Conservation (phyloP, 2,329 filamentous ascomycete species). For the Paracoccidioides brasiliensis region DNA sequence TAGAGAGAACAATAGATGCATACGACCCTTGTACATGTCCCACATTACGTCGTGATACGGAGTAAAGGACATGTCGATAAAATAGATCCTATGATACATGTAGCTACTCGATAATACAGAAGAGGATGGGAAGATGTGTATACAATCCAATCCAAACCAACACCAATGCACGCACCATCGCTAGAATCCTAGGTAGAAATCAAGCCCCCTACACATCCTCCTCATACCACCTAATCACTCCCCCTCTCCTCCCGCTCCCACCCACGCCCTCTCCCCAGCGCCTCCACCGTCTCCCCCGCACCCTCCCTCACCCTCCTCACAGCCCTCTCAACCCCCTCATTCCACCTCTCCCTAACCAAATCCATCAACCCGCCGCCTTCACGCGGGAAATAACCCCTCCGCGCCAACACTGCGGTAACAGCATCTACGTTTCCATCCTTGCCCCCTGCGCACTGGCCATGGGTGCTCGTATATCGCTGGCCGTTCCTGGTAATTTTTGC, state of each 20-base stretch:
- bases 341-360: slow-evolving; percentile 64
- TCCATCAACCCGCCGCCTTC: slow-evolving; percentile 39
- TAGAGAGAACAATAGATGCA: no score
- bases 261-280: background rate
- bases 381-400: slow-evolving; percentile 9
- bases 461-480: no score
- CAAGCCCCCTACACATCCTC: no score
- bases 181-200: no score
- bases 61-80: no score
- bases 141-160: no score
- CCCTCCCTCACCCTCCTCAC: slow-evolving; percentile 44
- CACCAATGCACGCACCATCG: no score
- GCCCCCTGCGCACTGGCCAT: background rate
- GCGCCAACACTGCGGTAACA: slow-evolving; percentile 8
- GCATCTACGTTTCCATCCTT: background rate
- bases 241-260: background rate
- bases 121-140: no score
- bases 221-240: background rate
- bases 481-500: background rate
- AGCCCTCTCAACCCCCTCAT: slow-evolving; percentile 55
- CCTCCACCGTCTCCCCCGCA: background rate
- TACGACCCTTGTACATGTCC: no score
- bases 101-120: no score
- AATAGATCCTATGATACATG: no score
- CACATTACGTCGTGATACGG: no score